These are phyloP conservation scores for Sphaerostilbella broomeana DNA, from an alignment of 2,329 filamentous ascomycete species.

Conservation along the genomic window DNA sequence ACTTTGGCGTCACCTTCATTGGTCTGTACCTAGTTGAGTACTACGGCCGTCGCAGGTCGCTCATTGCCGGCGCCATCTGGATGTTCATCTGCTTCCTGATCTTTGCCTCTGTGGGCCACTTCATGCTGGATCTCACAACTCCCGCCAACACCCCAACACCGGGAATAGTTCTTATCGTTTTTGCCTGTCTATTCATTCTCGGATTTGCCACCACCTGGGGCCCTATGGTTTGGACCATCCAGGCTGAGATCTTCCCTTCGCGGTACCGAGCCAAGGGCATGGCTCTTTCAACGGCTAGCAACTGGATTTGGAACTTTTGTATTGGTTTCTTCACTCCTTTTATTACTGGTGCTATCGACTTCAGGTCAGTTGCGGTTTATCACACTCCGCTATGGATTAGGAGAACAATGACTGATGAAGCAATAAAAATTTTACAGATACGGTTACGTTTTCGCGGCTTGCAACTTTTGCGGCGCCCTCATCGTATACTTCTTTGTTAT, in stretches of 20 bases:
- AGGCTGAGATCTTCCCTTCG: conserved; percentile 59
- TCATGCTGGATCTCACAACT: conserved; percentile 32
- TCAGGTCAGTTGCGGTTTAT: conserved; percentile 38
- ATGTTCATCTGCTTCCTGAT: conserved; percentile 55
- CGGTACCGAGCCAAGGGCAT: conserved; percentile 55
- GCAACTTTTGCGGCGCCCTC: conserved; percentile 56
- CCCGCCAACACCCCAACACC: conserved; percentile 33
- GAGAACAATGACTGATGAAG: too few relatives aligned
- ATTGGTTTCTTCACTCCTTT: conserved; percentile 74
- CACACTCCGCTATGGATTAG: too few relatives aligned
- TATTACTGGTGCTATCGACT: conserved; percentile 65
- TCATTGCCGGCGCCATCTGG: conserved; percentile 57
- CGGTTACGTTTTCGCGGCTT: conserved; percentile 70
- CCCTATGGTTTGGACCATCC: conserved; percentile 58
- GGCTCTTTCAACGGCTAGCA: conserved; percentile 54
- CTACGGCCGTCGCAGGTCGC: conserved; percentile 56
- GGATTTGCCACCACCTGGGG: conserved; percentile 63
- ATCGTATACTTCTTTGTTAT: conserved; percentile 74
- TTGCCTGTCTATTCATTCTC: conserved; percentile 57
- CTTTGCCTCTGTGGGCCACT: conserved; percentile 48
- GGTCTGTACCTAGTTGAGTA: conserved; percentile 66
- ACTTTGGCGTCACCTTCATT: conserved; percentile 59
- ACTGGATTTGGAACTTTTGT: conserved; percentile 70
- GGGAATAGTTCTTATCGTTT: conserved; percentile 56
- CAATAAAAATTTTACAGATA: conserved; percentile 32